These are phyloP conservation scores for Cercospora nicotianae DNA, from an alignment of 2,329 filamentous ascomycete species.

Conservation along the genomic window DNA sequence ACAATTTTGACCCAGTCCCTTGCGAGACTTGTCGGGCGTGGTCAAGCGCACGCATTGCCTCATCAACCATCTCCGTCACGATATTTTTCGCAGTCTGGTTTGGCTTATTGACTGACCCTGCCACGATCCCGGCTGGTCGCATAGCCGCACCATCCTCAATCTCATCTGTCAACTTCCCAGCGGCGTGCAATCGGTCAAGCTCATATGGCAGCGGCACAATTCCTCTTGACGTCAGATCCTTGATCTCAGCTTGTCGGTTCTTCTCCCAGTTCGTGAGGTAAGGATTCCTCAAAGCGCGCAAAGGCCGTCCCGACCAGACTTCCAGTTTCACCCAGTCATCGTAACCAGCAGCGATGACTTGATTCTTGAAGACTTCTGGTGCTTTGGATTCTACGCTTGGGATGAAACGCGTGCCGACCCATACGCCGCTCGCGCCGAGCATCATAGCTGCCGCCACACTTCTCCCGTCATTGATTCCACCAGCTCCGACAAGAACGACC, in stretches of 20 bases:
- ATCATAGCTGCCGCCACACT: slow-evolving; percentile 85
- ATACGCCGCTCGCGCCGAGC: slow-evolving; percentile 87
- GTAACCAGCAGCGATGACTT: slow-evolving; percentile 79
- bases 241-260: slow-evolving; percentile 84
- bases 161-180: slow-evolving; percentile 33
- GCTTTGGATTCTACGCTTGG: slow-evolving; percentile 60
- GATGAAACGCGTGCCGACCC: slow-evolving; percentile 95
- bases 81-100: slow-evolving; percentile 26
- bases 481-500: slow-evolving; percentile 86
- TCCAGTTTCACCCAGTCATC: slow-evolving; percentile 94
- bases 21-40: slow-evolving; percentile 2
- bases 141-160: slow-evolving; percentile 38
- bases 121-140: slow-evolving; percentile 35
- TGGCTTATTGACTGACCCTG: slow-evolving; percentile 23
- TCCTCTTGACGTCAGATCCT: slow-evolving; percentile 82
- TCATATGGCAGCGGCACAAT: slow-evolving; percentile 90
- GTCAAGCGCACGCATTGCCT: slow-evolving; percentile 6
- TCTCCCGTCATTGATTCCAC: slow-evolving; percentile 88
- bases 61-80: slow-evolving; percentile 20
- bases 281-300: slow-evolving; percentile 86
- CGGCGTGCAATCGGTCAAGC: slow-evolving; percentile 67
- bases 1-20: slow-evolving; percentile 1
- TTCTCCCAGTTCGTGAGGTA: slow-evolving; percentile 96
- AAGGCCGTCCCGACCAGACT: slow-evolving; percentile 92
- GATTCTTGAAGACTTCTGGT: slow-evolving; percentile 21